Evolutionary conservation across 176 grass and related monocot species (phyloP).

Genomic region (Guadua angustifolia): DNA sequence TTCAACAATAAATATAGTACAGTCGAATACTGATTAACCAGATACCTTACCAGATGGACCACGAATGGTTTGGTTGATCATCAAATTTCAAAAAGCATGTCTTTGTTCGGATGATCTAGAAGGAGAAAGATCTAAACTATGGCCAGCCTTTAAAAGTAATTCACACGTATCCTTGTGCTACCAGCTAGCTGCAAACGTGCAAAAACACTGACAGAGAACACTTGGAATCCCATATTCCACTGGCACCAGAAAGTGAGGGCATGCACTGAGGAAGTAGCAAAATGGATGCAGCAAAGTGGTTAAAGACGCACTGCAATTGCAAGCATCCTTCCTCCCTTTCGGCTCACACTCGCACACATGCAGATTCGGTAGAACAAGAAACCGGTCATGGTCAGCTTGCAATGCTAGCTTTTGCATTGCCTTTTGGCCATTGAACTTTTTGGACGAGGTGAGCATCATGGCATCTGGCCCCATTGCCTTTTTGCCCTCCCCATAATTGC

Average conservation of each 20-base stretch:
- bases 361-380: conserved; percentile 2
- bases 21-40: background rate
- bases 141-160: background rate
- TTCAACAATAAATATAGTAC: background rate
- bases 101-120: background rate
- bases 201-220: background rate
- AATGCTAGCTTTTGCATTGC: conserved; percentile 15
- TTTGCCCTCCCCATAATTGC: conserved; percentile 27
- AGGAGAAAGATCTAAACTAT: background rate
- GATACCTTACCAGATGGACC: background rate
- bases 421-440: conserved; percentile 24
- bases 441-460: background rate
- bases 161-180: background rate
- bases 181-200: background rate
- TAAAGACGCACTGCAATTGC: conserved; percentile 12
- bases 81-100: background rate
- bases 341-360: background rate
- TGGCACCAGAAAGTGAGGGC: background rate
- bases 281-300: background rate
- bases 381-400: conserved; percentile 30
- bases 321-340: background rate
- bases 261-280: background rate
- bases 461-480: conserved; percentile 33
- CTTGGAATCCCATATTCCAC: conserved; percentile 32
- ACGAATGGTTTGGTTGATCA: background rate